These are phyloP conservation scores for Aurantiochytrium sp. DNA, from an alignment of 108 stramenopile species.

Conservation along the genomic window DNA sequence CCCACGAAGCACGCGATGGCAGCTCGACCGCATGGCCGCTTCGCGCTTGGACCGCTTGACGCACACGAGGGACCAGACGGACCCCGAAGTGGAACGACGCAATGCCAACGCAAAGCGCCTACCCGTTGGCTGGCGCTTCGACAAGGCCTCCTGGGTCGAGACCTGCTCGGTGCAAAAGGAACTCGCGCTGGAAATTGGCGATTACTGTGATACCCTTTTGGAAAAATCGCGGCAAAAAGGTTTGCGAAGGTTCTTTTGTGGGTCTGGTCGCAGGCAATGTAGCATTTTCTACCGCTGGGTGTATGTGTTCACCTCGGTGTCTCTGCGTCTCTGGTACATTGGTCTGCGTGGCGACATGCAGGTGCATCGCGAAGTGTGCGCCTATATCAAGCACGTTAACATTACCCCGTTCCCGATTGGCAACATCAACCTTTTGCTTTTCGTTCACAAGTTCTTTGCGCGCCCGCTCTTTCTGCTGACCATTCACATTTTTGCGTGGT, in stretches of 20 bases:
- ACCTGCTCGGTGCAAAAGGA: neutral
- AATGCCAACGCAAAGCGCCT: slow-evolving; percentile 10
- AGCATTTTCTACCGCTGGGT: neutral
- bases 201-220: neutral
- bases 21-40: slow-evolving; percentile 4
- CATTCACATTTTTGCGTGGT: neutral
- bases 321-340: neutral
- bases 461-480: neutral
- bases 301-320: neutral
- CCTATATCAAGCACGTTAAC: neutral
- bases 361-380: neutral
- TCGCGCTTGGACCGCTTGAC: neutral
- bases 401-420: neutral
- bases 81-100: neutral
- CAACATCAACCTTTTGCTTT: neutral
- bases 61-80: neutral
- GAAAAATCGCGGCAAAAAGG: too few relatives aligned
- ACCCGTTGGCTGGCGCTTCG: slow-evolving; percentile 12
- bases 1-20: neutral
- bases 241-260: neutral
- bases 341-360: slow-evolving; percentile 16
- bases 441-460: neutral
- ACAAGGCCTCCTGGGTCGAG: neutral
- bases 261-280: neutral
- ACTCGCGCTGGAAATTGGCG: neutral